Evolutionary conservation across 768 basidiomycete species (phyloP), one percentile per base, ranked within the genome.

Genomic region (Psilocybe subaeruginosa): DNA sequence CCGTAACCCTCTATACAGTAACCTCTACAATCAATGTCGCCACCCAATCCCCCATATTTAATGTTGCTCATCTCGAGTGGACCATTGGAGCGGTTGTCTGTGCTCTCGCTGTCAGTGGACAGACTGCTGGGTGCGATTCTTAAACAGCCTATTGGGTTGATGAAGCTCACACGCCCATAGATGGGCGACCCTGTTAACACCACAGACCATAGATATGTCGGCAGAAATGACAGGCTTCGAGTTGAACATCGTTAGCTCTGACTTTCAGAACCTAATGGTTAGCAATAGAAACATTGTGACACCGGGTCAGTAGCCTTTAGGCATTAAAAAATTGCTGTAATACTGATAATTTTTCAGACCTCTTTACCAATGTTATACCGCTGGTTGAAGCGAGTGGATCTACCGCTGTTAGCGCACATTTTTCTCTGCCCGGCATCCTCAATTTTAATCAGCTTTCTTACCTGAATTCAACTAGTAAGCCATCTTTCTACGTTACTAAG

Each of bases 381-480:
- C 50, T 67, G 4, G 50, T 61, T 9, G 58, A 62, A 39, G 46
- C 66, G 1, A 65, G 62, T 39, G 69, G 69, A 3, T 14, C 55
- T 17, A 63, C 64, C 9, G 58, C 63, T n/a, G 62, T 58, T 33
- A 64, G 58, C 58, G 56, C 70, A 2, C 53, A 57, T 14, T 63
- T 65, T 29, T 51, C 51, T 43, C 46, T 67, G 9, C 68, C 67
- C 8, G 64, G 66, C 46, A 63, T 68, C 48, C 58, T 70, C 14
- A 70, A 70, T 41, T 68, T 70, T 51, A 67, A 70, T 37, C 66
- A 65, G n/a, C 58, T 70, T 35, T 68, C 69, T 16, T 70, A 67
- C 37, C 46, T 63, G 8, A 68, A 68, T 52, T 66, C 67, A 3
- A 70, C 69, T 0, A 52, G 67, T 70, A 56, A 17, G 62, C 58